phyloP scores from a whole-genome alignment of 108 stramenopile genomes.

The Chaetoceros muelleri region DNA sequence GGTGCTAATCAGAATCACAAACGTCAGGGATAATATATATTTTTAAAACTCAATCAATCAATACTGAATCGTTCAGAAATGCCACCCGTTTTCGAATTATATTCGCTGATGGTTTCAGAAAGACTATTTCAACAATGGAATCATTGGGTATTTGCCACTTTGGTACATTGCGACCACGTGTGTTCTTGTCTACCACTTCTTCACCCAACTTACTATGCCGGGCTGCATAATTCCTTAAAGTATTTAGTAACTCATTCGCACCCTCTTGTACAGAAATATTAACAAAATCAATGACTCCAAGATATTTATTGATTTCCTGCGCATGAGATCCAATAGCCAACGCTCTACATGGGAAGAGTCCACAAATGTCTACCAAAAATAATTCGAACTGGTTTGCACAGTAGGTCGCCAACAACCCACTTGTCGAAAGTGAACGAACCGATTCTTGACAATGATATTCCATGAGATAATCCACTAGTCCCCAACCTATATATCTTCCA shows the following conservation, averaged over 20 bases:
- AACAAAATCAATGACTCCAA: neutral
- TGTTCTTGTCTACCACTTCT: neutral
- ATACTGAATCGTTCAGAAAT: no score
- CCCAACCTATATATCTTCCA: neutral
- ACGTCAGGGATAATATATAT: neutral
- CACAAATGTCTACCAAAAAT: neutral
- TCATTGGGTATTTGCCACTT: neutral
- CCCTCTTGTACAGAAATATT: neutral
- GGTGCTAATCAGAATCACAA: neutral
- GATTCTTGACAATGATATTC: neutral
- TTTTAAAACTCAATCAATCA: no score
- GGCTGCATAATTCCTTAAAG: neutral
- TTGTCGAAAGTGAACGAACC: neutral
- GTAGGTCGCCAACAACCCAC: neutral
- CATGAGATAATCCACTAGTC: neutral
- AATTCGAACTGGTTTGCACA: neutral
- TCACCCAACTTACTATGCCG: neutral
- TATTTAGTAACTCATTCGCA: neutral
- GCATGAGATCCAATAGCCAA: neutral
- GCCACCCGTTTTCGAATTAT: no score
- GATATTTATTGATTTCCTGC: neutral
- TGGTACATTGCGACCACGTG: neutral
- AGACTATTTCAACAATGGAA: neutral
- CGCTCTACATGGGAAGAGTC: neutral
- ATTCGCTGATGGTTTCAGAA: neutral